phyloP scores from a whole-genome alignment of 306 rosid species.

The Pterocarpus santalinus region DNA sequence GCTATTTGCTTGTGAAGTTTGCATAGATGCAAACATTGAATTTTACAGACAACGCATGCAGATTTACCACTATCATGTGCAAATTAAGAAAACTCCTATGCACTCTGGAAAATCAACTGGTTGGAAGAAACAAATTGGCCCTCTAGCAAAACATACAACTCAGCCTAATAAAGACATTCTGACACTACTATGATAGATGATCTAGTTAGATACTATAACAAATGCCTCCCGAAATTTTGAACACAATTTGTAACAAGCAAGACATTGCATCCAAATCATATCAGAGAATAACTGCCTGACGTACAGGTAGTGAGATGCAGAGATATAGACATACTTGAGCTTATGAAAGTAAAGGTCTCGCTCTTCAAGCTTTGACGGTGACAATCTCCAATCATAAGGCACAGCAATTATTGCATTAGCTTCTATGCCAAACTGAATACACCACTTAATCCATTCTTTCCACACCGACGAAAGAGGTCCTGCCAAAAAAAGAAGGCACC shows the following conservation, averaged over 20 bases:
- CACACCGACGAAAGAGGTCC: conserved; percentile 98
- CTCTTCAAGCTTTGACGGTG: conserved; percentile 93
- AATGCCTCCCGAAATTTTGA: conserved; percentile 13
- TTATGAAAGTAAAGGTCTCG: conserved; percentile 97
- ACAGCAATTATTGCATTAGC: conserved; percentile 96
- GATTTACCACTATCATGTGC: conserved; percentile 5
- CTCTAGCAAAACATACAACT: neutral
- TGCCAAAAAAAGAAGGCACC: conserved; percentile 36
- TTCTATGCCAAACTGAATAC: conserved; percentile 95
- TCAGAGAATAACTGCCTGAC: conserved; percentile 4
- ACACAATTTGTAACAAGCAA: conserved; percentile 12
- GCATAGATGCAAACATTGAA: conserved; percentile 6
- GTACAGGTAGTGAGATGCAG: conserved; percentile 37
- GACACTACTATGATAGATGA: too few species aligned
- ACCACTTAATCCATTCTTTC: conserved; percentile 99
- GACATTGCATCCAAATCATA: conserved; percentile 36
- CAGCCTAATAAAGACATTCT: neutral
- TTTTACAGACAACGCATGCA: conserved; percentile 11
- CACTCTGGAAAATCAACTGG: conserved; percentile 8
- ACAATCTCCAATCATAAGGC: conserved; percentile 97
- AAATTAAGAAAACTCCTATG: conserved; percentile 17
- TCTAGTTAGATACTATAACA: too few species aligned
- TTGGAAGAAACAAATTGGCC: conserved; percentile 16
- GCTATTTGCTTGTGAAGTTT: conserved; percentile 13
- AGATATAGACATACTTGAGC: conserved; percentile 75